Base-by-base conservation (phyloP, 495 filamentous ascomycete species). In the Massariosphaeria phaeospora region DNA sequence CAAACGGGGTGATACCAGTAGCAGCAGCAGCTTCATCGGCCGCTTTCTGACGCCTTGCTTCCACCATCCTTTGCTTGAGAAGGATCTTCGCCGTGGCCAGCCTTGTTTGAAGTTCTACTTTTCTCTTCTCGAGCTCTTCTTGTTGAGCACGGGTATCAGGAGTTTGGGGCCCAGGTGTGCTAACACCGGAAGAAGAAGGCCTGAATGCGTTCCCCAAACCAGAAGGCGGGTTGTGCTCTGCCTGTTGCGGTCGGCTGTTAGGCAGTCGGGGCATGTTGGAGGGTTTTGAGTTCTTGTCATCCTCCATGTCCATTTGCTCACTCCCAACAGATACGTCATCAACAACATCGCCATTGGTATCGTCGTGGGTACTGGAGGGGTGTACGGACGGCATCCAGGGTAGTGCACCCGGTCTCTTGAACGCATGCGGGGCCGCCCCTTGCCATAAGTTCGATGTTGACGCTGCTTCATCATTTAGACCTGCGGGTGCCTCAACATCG, bases 341-440 rank as follows among this genome's bases (percentile, higher is more conserved):
- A 59, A 80, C 96, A 29, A 94, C 83, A 51, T 96, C 86, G 63
- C 96, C 95, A 24, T 88, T 75, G 13, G 86, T 64, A 48, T 12
- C 66, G 65, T 62, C 72, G 57, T 40, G 25, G 53, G 53, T 1
- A 62, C 35, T 21, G 48, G 50, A 20, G 53, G 55, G 20, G 29
- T 59, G 29, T 61, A 46, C 11, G 12, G 7, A 27, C 27, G 45
- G 11, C 36, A n/a, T n/a, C n/a, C n/a, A n/a, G n/a, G n/a, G n/a
- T n/a, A n/a, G n/a, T n/a, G n/a, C n/a, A n/a, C n/a, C n/a, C n/a
- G n/a, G n/a, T n/a, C n/a, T n/a, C n/a, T n/a, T n/a, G n/a, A n/a
- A n/a, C n/a, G n/a, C n/a, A n/a, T n/a, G n/a, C n/a, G n/a, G n/a
- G 7, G 55, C 31, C 10, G 48, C 46, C 2, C 54, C 54, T 43